These are phyloP conservation scores for Daldinia sp. DNA, from an alignment of 2,329 filamentous ascomycete genomes.

Conservation along the genomic window DNA sequence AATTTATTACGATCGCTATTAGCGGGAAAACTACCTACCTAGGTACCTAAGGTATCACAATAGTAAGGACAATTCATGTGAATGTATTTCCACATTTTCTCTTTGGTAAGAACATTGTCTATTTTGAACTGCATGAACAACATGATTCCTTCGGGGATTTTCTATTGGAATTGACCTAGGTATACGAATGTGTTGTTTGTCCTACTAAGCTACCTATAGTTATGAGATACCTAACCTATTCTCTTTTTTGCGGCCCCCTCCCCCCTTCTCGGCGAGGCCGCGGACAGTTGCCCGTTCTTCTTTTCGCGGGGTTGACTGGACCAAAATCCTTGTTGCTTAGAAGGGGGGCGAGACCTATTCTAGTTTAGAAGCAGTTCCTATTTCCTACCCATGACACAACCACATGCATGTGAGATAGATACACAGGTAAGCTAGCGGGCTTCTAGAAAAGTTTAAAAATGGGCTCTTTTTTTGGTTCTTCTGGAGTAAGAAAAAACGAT, in stretches of 20 bases:
- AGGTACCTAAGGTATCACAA: too few species aligned
- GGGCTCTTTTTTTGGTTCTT: conserved; percentile 11
- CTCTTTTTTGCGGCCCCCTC: not conserved
- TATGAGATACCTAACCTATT: not conserved
- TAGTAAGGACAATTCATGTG: too few species aligned
- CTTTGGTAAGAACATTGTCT: too few species aligned
- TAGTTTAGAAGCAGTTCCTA: conserved; percentile 8
- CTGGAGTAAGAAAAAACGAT: conserved; percentile 4
- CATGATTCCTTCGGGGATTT: not conserved
- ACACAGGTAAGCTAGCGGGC: conserved; percentile 13
- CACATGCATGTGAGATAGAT: conserved; percentile 24
- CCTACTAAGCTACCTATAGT: too few species aligned
- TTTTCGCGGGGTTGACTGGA: conserved; percentile 22
- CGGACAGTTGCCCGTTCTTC: conserved; percentile 13
- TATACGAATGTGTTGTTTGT: not conserved
- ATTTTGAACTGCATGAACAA: not conserved
- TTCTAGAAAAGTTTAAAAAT: conserved; percentile 41
- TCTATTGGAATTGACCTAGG: conserved; percentile 5
- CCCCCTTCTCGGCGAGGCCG: conserved; percentile 6
- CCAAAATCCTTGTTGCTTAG: conserved; percentile 24
- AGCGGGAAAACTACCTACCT: too few species aligned
- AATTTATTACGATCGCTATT: too few species aligned
- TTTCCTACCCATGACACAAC: conserved; percentile 14
- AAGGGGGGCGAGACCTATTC: conserved; percentile 22
- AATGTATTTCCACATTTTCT: too few species aligned